Conservation (phyloP, 2,329 filamentous ascomycete genomes). For the Hawksworthiomyces lignivorus region DNA sequence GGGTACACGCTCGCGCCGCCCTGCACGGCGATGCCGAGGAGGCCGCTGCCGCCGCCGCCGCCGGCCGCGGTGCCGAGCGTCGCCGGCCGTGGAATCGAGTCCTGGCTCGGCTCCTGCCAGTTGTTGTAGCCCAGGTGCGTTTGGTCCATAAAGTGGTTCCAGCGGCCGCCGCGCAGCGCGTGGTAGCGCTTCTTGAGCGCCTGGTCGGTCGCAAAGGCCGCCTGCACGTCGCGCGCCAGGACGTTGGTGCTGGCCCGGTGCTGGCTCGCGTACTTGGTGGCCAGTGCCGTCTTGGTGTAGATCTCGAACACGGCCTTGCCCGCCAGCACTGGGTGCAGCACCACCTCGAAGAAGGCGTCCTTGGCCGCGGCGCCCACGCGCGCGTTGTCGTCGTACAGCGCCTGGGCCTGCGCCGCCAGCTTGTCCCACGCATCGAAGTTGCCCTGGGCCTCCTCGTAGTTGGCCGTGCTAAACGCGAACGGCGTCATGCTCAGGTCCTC, state of each 20-base stretch:
- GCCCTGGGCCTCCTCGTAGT: constrained; percentile 50
- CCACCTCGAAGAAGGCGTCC: constrained; percentile 47
- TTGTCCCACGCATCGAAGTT: constrained; percentile 43
- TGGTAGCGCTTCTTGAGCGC: constrained; percentile 36
- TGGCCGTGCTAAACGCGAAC: constrained; percentile 40
- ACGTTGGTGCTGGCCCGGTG: constrained; percentile 38
- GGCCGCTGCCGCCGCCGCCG: constrained; percentile 8
- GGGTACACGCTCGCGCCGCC: constrained; percentile 41
- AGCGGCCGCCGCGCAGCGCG: constrained; percentile 28
- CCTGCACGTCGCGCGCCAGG: constrained; percentile 30
- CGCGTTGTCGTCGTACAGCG: constrained; percentile 33
- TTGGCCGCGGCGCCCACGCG: constrained; percentile 32
- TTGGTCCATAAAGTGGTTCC: constrained; percentile 38
- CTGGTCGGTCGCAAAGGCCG: constrained; percentile 35
- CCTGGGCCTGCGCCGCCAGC: constrained; percentile 35
- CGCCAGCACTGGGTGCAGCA: constrained; percentile 48
- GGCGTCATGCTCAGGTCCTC: constrained; percentile 25
- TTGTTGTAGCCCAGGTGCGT: constrained; percentile 39
- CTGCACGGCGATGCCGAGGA: constrained; percentile 42
- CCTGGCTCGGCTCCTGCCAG: constrained; percentile 45
- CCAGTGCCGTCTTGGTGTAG: constrained; percentile 34
- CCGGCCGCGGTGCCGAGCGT: constrained; percentile 32
- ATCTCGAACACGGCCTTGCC: constrained; percentile 45
- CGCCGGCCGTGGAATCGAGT: constrained; percentile 38
- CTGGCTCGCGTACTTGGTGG: constrained; percentile 39